Conservation (phyloP, 73 alveolate genomes). For the Effrenium voratum region DNA sequence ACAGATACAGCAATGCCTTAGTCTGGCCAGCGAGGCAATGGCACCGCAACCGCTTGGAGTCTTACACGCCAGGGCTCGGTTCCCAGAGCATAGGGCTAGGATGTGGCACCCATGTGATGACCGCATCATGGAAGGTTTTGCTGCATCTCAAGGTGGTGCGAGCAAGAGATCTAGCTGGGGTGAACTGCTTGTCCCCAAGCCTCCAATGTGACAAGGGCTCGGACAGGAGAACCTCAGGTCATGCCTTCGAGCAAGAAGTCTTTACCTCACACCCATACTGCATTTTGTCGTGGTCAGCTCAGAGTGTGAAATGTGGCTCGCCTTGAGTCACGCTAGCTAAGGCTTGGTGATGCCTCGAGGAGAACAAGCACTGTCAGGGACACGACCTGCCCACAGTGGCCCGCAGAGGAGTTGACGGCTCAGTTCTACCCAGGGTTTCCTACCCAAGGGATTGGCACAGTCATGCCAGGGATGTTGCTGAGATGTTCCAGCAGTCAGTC, state of each 20-base stretch:
- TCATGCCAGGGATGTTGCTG: too few species aligned
- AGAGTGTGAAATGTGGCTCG: neutral
- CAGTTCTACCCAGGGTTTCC: neutral
- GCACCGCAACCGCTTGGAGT: conserved; percentile 57
- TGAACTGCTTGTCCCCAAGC: conserved; percentile 32
- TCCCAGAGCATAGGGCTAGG: neutral
- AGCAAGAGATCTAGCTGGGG: conserved; percentile 54
- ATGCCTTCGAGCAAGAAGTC: conserved; percentile 59
- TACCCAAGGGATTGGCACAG: neutral
- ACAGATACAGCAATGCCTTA: neutral
- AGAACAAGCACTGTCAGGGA: conserved; percentile 26
- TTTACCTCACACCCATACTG: conserved; percentile 78
- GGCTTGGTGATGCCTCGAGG: conserved; percentile 58
- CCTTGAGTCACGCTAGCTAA: neutral
- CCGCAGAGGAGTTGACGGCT: conserved; percentile 7
- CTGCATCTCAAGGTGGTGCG: conserved; percentile 5
- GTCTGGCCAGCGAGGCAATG: too few species aligned
- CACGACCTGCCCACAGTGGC: conserved; percentile 61
- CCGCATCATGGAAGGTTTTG: neutral
- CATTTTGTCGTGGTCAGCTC: conserved; percentile 25
- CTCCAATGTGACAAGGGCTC: neutral
- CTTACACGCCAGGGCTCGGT: neutral
- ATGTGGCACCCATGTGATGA: too few species aligned
- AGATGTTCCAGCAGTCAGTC: too few species aligned
- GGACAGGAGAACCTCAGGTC: conserved; percentile 12